These are phyloP conservation scores for Mycena chlorophos DNA, from an alignment of 768 basidiomycete genomes.

Conservation along the genomic window DNA sequence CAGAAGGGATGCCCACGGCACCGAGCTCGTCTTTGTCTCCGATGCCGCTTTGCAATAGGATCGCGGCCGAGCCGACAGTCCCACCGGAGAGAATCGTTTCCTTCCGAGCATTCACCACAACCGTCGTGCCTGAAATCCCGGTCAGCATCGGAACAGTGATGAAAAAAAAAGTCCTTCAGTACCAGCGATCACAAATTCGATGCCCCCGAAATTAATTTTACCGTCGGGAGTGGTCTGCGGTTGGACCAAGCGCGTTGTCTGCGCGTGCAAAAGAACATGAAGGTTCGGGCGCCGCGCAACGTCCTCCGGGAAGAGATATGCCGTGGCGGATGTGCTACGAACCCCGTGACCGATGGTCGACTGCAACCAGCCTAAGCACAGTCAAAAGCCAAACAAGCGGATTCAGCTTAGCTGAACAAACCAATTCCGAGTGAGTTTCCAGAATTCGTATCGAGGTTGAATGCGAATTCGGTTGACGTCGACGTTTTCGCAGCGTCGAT, in stretches of 20 bases:
- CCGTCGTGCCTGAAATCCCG: slow-evolving; percentile 4
- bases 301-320: slow-evolving; percentile 31
- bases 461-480: slow-evolving; percentile 35
- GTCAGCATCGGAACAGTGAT: not conserved
- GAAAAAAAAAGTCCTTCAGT: not conserved
- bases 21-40: slow-evolving; percentile 27
- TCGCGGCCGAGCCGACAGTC: slow-evolving; percentile 35
- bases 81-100: slow-evolving; percentile 41
- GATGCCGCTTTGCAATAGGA: slow-evolving; percentile 36
- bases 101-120: slow-evolving; percentile 26
- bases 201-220: not conserved
- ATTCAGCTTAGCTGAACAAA: not conserved
- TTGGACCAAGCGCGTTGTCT: slow-evolving; percentile 16
- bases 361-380: slow-evolving; percentile 32
- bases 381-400: not conserved
- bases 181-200: not conserved
- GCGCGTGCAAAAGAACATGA: slow-evolving; percentile 36
- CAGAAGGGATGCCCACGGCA: slow-evolving; percentile 23
- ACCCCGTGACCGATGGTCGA: slow-evolving; percentile 32
- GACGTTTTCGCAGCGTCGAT: slow-evolving; percentile 38
- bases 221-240: not conserved
- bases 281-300: slow-evolving; percentile 35
- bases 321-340: slow-evolving; percentile 40
- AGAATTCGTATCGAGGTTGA: slow-evolving; percentile 35
- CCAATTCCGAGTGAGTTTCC: slow-evolving; percentile 37